These are phyloP conservation scores for Cryptococcus amylolentus DNA, from an alignment of 1,284 basidiomycete genomes.

Conservation along the genomic window DNA sequence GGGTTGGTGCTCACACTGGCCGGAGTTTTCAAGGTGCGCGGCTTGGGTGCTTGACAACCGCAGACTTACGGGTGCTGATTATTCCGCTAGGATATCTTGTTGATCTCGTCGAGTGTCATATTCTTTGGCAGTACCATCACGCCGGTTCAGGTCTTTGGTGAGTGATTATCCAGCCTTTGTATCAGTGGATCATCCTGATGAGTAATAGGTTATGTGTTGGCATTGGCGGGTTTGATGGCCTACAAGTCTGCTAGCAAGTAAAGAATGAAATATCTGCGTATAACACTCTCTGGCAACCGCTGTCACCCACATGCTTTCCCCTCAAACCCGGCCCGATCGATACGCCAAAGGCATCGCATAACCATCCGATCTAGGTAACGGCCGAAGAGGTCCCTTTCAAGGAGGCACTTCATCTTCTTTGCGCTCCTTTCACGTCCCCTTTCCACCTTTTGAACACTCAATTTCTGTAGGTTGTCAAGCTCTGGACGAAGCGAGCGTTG, in stretches of 20 bases:
- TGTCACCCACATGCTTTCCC: too few relatives aligned
- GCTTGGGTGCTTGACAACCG: not conserved
- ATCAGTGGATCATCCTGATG: not conserved
- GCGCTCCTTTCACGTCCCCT: too few relatives aligned
- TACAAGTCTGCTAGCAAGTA: conserved; percentile 35
- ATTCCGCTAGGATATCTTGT: conserved; percentile 71
- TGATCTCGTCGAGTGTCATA: conserved; percentile 80
- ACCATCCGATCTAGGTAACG: too few relatives aligned
- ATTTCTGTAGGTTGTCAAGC: too few relatives aligned
- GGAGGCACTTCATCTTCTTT: too few relatives aligned
- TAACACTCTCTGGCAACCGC: too few relatives aligned
- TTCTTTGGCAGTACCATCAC: conserved; percentile 76
- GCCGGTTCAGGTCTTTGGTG: conserved; percentile 77
- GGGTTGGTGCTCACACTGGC: conserved; percentile 89
- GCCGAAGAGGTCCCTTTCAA: too few relatives aligned
- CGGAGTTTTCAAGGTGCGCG: conserved; percentile 78
- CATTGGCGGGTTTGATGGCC: conserved; percentile 35
- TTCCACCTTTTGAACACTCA: too few relatives aligned
- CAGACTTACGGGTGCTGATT: not conserved
- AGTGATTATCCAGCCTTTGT: conserved; percentile 26
- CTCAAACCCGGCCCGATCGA: too few relatives aligned
- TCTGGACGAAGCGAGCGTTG: too few relatives aligned
- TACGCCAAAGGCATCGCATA: too few relatives aligned
- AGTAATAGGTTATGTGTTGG: conserved; percentile 29
- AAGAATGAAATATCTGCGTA: not conserved